phyloP scores from a whole-genome alignment of 1,139 yeast species.

The Hansenula sp. region DNA sequence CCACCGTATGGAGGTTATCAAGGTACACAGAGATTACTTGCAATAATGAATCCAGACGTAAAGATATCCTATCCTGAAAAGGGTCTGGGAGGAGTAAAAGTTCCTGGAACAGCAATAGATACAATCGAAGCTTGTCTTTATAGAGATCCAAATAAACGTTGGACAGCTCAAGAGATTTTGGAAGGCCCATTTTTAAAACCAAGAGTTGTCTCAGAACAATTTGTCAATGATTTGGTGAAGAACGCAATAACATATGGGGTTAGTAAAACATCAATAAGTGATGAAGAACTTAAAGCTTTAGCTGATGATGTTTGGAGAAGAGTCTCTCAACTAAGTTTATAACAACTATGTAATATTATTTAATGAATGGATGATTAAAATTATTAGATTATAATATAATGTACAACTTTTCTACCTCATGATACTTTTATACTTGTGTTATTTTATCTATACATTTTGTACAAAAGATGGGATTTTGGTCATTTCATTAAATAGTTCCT shows the following conservation, averaged over 20 bases:
- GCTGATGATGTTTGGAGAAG: constrained; percentile 50
- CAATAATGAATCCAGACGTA: constrained; percentile 85
- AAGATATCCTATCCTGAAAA: constrained; percentile 62
- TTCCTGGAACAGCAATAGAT: constrained; percentile 68
- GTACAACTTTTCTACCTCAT: no score
- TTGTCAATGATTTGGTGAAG: constrained; percentile 66
- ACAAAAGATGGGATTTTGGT: no score
- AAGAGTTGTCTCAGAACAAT: constrained; percentile 60
- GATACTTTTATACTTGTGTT: no score
- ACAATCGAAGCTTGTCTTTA: constrained; percentile 69
- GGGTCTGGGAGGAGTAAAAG: constrained; percentile 59
- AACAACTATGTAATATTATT: background rate
- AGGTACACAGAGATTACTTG: constrained; percentile 76
- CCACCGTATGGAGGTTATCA: constrained; percentile 86
- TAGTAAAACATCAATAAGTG: constrained; percentile 18
- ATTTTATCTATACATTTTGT: constrained; percentile 1
- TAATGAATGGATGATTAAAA: background rate
- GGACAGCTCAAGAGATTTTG: constrained; percentile 61
- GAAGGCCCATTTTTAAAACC: constrained; percentile 64
- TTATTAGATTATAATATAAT: background rate
- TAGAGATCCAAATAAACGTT: constrained; percentile 67
- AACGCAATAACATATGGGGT: constrained; percentile 43
- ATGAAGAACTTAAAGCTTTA: constrained; percentile 38
- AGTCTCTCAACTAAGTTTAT: constrained; percentile 19
- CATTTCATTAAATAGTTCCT: no score